Evolutionary conservation across 2,329 filamentous ascomycete genomes (phyloP), one percentile per base, ranked within the genome.

Genomic region (Pseudocercospora macadamiae): DNA sequence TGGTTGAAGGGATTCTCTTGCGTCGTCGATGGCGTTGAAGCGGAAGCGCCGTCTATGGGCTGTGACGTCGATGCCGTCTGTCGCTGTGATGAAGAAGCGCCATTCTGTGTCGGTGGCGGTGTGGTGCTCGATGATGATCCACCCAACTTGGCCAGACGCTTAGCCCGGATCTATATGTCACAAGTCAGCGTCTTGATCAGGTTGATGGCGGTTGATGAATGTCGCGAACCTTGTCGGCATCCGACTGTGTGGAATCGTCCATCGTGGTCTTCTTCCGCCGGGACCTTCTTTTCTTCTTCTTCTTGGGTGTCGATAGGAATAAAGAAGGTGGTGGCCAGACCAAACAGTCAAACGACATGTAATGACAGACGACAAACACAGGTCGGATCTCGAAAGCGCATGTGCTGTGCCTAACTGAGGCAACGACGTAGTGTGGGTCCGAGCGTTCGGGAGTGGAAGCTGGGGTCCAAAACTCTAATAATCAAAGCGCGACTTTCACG

Each of bases 81-180:
- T 12, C 18, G 47, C 16, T 54, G 23, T 25, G 61, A 55, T 28
- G 53, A 59, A 8, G 45, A 25, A 18, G 2, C 26, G 28, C 44
- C 45, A 14, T 56, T 51, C 36, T 25, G 42, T 14, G 58, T 21
- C 32, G 51, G 57, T 23, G 64, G 56, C 19, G 66, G 37, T 42
- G 59, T 59, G 39, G 61, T 52, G 18, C 58, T 55, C 44, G 55
- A 55, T 64, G 63, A 62, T 58, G 45, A 54, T 28, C 77, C 80
- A 37, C 80, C 82, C 44, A 88, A 79, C 73, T 87, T 88, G 57
- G 85, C 86, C 51, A 88, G 80, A 54, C 86, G 84, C 77, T 88
- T 88, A 70, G 82, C 85, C 68, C 86, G 85, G 72, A 88, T 88
- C 86, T 88, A 68, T n/a, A n/a, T n/a, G n/a, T 51, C 26, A 47